Conservation (phyloP, 2,329 filamentous ascomycete genomes). For the Fusarium sp. region DNA sequence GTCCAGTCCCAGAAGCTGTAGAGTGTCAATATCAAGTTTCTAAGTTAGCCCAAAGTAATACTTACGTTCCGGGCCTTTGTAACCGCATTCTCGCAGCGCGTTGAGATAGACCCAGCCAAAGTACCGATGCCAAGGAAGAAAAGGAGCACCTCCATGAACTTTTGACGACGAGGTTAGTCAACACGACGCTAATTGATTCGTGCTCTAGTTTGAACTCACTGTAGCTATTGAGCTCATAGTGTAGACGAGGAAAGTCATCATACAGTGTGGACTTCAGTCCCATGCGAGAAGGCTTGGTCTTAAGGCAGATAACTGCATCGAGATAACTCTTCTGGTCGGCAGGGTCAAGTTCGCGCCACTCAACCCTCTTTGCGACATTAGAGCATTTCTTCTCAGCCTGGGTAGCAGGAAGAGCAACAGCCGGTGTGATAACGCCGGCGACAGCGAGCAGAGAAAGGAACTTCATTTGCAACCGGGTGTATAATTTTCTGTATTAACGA, state of each 20-base stretch:
- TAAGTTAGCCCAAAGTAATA: fast-evolving
- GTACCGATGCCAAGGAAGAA: constrained; percentile 19
- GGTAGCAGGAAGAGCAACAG: neutral
- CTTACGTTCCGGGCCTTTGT: constrained; percentile 11
- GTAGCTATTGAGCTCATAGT: neutral
- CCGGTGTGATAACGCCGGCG: neutral
- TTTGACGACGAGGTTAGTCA: fast-evolving
- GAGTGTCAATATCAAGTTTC: no score
- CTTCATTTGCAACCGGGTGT: neutral
- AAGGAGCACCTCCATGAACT: constrained; percentile 1
- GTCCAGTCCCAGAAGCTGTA: constrained; percentile 16
- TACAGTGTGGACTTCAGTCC: constrained; percentile 9
- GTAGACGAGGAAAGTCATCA: constrained; percentile 11
- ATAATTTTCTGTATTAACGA: no score
- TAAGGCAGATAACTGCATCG: constrained; percentile 10
- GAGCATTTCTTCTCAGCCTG: neutral
- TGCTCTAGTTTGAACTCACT: neutral
- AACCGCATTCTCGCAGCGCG: constrained; percentile 4
- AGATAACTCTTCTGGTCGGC: constrained; percentile 6
- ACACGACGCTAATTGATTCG: fast-evolving
- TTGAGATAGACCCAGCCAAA: neutral
- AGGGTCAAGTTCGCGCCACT: neutral
- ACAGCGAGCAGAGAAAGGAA: neutral
- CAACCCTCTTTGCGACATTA: neutral
- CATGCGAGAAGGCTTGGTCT: constrained; percentile 15